Percentiles rank a stretch among this genome's conserved stretches.
phyloP scores from a whole-genome alignment of 2,329 filamentous ascomycete genomes.

The Neofusicoccum cordaticola region DNA sequence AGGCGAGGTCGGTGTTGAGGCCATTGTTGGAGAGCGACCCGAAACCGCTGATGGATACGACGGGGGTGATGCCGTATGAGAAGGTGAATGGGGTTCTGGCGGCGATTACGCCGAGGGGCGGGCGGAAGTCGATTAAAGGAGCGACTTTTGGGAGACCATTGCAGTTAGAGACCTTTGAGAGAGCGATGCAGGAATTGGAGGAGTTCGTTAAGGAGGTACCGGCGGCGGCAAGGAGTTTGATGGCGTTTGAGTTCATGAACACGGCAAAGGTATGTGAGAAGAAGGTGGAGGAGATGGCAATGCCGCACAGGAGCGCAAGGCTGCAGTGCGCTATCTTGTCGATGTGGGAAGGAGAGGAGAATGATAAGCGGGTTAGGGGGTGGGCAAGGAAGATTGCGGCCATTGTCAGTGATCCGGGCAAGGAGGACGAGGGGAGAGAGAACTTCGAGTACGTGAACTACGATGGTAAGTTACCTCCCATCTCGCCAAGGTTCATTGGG shows the following conservation, averaged over 20 bases:
- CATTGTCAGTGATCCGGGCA: conserved; percentile 16
- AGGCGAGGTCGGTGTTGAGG: neutral
- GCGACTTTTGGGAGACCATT: conserved; percentile 36
- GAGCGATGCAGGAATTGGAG: conserved; percentile 27
- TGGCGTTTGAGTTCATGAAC: conserved; percentile 15
- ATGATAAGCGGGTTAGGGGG: conserved; percentile 4
- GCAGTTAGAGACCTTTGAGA: conserved; percentile 23
- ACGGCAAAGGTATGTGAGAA: conserved; percentile 6
- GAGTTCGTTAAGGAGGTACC: conserved; percentile 27
- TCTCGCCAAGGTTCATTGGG: conserved; percentile 15
- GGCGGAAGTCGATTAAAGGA: conserved; percentile 38
- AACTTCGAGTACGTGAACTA: conserved; percentile 33
- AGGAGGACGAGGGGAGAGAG: conserved; percentile 26
- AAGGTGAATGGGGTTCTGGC: conserved; percentile 35
- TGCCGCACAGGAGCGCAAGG: conserved; percentile 11
- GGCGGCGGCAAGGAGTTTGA: conserved; percentile 24
- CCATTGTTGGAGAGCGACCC: conserved; percentile 28
- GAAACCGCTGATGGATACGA: conserved; percentile 26
- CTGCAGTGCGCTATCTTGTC: conserved; percentile 15
- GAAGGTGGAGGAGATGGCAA: neutral
- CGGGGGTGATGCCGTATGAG: conserved; percentile 30
- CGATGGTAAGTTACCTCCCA: conserved; percentile 22
- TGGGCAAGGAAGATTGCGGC: neutral
- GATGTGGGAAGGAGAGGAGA: neutral
- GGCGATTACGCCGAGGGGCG: conserved; percentile 29